Base-by-base conservation (phyloP, 2,329 filamentous ascomycete genomes). In the Cercospora berteroae region DNA sequence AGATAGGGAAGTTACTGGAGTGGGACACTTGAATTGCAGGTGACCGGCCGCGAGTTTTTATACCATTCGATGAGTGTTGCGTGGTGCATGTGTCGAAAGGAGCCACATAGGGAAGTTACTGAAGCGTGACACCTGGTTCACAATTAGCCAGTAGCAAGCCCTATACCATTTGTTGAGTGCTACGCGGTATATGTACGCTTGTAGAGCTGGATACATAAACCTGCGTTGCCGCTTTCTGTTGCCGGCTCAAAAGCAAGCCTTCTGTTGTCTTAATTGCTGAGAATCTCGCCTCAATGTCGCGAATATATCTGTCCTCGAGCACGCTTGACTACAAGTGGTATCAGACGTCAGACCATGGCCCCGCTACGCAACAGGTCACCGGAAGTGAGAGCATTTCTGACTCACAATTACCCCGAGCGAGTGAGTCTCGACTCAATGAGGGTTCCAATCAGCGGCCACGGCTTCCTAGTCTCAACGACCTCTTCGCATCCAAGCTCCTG, bases 401-500 rank as follows among this genome's bases (percentile, higher is more conserved):
- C 27, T 29, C 25, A 18, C 27, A 62, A 1, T 33, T 25, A 3
- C 12, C 31, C 7, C 27, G 44, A 39, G 20, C 42, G n/a, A 13
- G 20, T 44, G 23, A 18, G 4, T 23, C 27, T 12, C 42, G 27
- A 16, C 25, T 36, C 4, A 4, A 36, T 16, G 33, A 36, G 10
- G 10, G 4, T 36, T 6, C 25, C 29, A 18, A 12, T 25, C 39
- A 48, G 12, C 59, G 6, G 25, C 50, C 31, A 16, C 50, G 62
- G 5, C 65, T 67, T 12, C 65, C 65, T 25, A 55, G 65, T 29
- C 61, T 67, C 23, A 62, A 67, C 13, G 65, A 67, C 27, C 61
- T 67, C 31, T 67, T 67, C 56, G 65, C 65, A 13, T 64, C 60
- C 23, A 62, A 67, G 36, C 65, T 64, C 16, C 33, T 67, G 16